Conservation (phyloP, 345 rosid genomes). For the Microcos paniculata region DNA sequence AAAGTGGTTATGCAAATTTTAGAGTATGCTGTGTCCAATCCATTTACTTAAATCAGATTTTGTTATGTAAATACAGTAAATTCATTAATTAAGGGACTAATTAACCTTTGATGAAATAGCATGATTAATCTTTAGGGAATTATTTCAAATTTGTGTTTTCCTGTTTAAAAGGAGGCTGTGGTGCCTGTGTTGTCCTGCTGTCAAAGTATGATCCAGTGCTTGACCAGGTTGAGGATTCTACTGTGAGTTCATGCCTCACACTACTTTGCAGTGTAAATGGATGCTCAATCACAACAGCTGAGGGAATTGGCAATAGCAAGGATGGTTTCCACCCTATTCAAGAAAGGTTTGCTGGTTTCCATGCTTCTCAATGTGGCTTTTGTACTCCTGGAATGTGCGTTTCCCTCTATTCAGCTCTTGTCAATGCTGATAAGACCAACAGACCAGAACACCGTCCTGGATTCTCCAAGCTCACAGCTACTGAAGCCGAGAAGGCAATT, state of each 20-base stretch:
- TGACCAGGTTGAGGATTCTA: constrained; percentile 54
- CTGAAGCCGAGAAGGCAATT: constrained; percentile 72
- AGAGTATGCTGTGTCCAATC: no score
- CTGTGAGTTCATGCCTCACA: constrained; percentile 78
- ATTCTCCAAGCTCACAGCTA: constrained; percentile 59
- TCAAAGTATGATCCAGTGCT: constrained; percentile 55
- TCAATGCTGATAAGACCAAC: constrained; percentile 51
- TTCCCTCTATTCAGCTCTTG: constrained; percentile 71
- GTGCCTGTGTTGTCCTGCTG: constrained; percentile 75
- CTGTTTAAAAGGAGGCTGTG: constrained; percentile 76
- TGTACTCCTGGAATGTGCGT: constrained; percentile 96
- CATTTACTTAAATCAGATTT: no score
- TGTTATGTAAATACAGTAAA: no score
- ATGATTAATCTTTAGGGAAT: background rate
- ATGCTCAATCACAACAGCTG: constrained; percentile 77
- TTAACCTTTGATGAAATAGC: background rate
- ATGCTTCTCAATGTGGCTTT: constrained; percentile 91
- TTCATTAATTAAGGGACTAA: no score
- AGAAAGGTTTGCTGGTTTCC: constrained; percentile 66
- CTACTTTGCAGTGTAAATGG: constrained; percentile 76
- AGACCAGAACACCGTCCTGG: constrained; percentile 46
- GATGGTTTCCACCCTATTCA: constrained; percentile 87
- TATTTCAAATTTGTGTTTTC: background rate
- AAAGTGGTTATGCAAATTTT: no score
- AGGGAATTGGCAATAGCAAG: constrained; percentile 78